These are phyloP conservation scores for Asparagopsis taxiformis DNA, from an alignment of 31 red algal species.

Conservation along the genomic window DNA sequence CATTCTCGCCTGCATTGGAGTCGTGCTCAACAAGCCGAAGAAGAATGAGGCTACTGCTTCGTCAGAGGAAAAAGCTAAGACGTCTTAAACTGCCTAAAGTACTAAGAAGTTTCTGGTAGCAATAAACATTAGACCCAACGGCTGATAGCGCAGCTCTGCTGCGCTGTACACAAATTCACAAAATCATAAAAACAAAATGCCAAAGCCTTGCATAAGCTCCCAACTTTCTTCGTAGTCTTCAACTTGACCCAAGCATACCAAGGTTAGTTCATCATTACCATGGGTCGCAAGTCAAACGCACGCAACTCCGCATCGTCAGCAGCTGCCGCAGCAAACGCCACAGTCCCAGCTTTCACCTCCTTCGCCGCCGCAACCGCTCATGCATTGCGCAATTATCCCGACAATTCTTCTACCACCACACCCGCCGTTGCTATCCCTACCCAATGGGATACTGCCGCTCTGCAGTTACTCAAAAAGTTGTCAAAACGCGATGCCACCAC, in stretches of 20 bases:
- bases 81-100: too few relatives aligned
- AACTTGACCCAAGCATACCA: too few relatives aligned
- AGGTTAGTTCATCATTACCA: too few relatives aligned
- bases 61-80: too few relatives aligned
- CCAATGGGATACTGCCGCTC: constrained; percentile 49
- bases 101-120: too few relatives aligned
- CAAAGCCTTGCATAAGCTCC: too few relatives aligned
- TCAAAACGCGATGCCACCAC: constrained; percentile 68
- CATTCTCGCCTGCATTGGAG: constrained; percentile 12
- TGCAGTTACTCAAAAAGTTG: constrained; percentile 48
- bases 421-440: background rate
- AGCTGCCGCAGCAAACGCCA: constrained; percentile 22
- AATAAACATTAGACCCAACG: too few relatives aligned
- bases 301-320: constrained; percentile 14
- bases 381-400: constrained; percentile 14
- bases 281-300: background rate
- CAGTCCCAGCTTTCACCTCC: constrained; percentile 45
- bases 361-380: constrained; percentile 69
- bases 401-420: constrained; percentile 2
- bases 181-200: too few relatives aligned
- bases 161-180: too few relatives aligned
- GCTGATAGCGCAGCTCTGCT: too few relatives aligned
- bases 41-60: constrained; percentile 15
- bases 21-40: constrained; percentile 40
- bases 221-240: too few relatives aligned